Percentiles rank a stretch among this genome's conserved stretches.
phyloP scores from a whole-genome alignment of 345 rosid species.

The Luvunga scandens region DNA sequence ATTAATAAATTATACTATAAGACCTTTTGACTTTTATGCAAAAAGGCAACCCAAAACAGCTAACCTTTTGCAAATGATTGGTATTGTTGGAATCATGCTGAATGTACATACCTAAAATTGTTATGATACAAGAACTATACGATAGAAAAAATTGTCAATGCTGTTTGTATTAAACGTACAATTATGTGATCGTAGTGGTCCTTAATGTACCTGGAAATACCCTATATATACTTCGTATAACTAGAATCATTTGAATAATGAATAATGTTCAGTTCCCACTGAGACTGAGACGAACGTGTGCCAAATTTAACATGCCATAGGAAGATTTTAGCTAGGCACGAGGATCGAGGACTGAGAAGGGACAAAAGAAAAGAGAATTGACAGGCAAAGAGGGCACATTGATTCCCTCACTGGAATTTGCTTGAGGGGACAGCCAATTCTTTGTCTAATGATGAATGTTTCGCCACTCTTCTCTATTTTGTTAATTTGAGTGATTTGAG shows the following conservation, averaged over 20 bases:
- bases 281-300: background rate
- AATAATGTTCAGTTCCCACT: no score
- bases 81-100: background rate
- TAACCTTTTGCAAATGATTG: background rate
- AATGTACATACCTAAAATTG: background rate
- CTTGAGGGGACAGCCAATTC: slow-evolving; percentile 21
- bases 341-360: background rate
- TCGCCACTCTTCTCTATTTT: background rate
- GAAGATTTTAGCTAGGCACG: slow-evolving; percentile 2
- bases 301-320: background rate
- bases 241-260: background rate
- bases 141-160: background rate
- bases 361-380: slow-evolving; percentile 15
- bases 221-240: background rate
- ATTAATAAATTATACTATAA: background rate
- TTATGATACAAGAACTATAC: background rate
- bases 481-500: background rate
- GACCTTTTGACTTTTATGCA: background rate
- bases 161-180: background rate
- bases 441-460: slow-evolving; percentile 27
- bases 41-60: background rate
- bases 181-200: background rate
- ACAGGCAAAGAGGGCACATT: slow-evolving; percentile 25
- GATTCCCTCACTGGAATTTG: slow-evolving; percentile 22
- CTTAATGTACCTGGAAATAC: background rate